Evolutionary conservation across 2,329 filamentous ascomycete genomes (phyloP).

Genomic region (Sporothrix globosa): DNA sequence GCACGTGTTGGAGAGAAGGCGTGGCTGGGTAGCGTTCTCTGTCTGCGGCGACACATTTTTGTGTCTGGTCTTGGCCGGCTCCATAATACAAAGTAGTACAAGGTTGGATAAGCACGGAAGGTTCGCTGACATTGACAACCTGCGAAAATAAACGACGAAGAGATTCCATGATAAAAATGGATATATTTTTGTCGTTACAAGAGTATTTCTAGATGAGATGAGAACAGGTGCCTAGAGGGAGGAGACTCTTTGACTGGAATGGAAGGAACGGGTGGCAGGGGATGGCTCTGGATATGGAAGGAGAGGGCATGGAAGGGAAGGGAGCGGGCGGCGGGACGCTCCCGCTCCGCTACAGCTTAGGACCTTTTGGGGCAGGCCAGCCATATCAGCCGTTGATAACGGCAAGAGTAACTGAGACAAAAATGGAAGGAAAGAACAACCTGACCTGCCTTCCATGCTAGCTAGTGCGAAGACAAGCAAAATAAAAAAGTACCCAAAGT

Average conservation of each 20-base stretch:
- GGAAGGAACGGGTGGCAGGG: background rate
- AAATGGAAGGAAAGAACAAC: conserved; percentile 16
- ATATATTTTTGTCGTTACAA: background rate
- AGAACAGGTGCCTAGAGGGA: background rate
- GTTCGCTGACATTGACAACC: background rate
- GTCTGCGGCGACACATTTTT: conserved; percentile 9
- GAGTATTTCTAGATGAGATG: no score
- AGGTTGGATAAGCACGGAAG: background rate
- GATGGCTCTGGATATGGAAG: background rate
- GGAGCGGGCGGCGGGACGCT: conserved; percentile 26
- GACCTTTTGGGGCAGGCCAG: background rate
- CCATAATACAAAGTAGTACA: background rate
- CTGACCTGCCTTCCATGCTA: background rate
- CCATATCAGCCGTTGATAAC: background rate
- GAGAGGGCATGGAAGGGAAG: conserved; percentile 12
- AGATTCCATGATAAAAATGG: background rate
- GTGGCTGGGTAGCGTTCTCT: background rate
- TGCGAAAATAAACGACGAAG: background rate
- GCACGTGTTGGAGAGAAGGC: conserved; percentile 21
- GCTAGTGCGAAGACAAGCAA: conserved; percentile 12
- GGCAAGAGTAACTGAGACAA: conserved; percentile 7
- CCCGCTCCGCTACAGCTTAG: conserved; percentile 23
- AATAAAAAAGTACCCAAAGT: background rate
- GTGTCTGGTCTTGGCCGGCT: background rate
- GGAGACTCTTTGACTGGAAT: background rate